Evolutionary conservation across 2,329 filamentous ascomycete species (phyloP).

Genomic region (Beauveria australis): DNA sequence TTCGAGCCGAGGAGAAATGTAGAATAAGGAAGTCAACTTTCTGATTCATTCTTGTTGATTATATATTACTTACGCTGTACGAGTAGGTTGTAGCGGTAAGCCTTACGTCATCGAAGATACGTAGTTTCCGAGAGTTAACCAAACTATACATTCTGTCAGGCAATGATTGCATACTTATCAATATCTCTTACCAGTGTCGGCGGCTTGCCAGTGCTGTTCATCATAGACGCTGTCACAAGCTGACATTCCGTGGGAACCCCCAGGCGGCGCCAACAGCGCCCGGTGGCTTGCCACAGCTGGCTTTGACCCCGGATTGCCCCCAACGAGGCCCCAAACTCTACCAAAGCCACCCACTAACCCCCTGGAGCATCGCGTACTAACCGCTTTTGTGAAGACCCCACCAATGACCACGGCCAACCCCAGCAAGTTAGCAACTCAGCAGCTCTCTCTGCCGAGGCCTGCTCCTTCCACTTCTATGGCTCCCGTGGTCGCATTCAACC

Average conservation of each 20-base stretch:
- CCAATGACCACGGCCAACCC: not conserved
- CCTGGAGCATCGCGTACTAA: not conserved
- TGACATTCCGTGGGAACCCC: not conserved
- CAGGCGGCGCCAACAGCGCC: not conserved
- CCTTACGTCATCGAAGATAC: no score
- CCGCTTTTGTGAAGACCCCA: not conserved
- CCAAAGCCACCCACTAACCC: not conserved
- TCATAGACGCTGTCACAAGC: not conserved
- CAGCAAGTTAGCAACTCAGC: not conserved
- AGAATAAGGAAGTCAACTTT: no score
- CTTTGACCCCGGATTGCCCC: not conserved
- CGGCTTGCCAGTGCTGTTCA: not conserved
- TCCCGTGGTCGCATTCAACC: conserved; percentile 6
- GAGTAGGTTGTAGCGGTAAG: no score
- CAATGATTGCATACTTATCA: no score
- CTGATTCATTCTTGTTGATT: no score
- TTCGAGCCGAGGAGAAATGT: no score
- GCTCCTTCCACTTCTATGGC: not conserved
- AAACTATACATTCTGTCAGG: no score
- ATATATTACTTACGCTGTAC: no score
- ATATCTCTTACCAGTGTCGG: not conserved
- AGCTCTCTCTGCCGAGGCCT: conserved; percentile 5
- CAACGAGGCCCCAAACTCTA: not conserved
- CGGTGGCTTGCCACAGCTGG: not conserved
- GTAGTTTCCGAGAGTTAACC: no score